These are phyloP conservation scores for Marasmius fiardii DNA, from an alignment of 1,284 basidiomycete genomes.

Conservation along the genomic window DNA sequence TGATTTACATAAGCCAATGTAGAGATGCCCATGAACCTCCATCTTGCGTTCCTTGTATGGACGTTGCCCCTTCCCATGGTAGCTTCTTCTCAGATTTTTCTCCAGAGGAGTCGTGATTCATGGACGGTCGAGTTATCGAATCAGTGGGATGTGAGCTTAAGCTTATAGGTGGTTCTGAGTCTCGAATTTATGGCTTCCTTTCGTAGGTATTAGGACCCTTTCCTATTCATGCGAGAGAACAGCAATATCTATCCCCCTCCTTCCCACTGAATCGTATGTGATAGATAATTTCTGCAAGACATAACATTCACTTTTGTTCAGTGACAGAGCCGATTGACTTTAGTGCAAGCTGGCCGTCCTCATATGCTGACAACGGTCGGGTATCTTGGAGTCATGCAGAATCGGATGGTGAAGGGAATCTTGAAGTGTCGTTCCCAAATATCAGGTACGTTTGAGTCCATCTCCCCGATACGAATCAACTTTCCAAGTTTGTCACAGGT, in stretches of 20 bases:
- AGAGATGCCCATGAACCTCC: background rate
- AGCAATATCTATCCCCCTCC: conserved; percentile 71
- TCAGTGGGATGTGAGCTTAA: conserved; percentile 14
- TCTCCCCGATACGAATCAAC: conserved; percentile 1
- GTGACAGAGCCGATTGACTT: conserved; percentile 46
- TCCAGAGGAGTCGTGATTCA: background rate
- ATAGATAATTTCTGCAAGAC: background rate
- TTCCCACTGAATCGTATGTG: conserved; percentile 63
- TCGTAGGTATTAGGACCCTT: conserved; percentile 72
- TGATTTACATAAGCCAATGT: background rate
- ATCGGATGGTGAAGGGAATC: conserved; percentile 39
- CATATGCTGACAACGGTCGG: conserved; percentile 57
- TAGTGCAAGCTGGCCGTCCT: conserved; percentile 52
- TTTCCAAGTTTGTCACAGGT: conserved; percentile 37
- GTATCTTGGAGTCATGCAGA: conserved; percentile 53
- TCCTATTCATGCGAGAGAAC: conserved; percentile 77
- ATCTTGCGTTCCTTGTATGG: background rate
- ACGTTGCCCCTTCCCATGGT: background rate
- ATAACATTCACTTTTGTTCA: conserved; percentile 18
- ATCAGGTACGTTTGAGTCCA: conserved; percentile 39
- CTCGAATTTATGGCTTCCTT: background rate
- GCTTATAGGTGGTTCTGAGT: background rate
- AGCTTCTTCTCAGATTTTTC: background rate
- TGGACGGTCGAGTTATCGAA: conserved; percentile 14
- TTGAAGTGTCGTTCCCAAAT: conserved; percentile 59